Percentiles rank a stretch among this genome's conserved stretches.
Evolutionary conservation across 1,139 yeast species (phyloP).

Genomic region (Hemisphaericaspora xylofermentans): DNA sequence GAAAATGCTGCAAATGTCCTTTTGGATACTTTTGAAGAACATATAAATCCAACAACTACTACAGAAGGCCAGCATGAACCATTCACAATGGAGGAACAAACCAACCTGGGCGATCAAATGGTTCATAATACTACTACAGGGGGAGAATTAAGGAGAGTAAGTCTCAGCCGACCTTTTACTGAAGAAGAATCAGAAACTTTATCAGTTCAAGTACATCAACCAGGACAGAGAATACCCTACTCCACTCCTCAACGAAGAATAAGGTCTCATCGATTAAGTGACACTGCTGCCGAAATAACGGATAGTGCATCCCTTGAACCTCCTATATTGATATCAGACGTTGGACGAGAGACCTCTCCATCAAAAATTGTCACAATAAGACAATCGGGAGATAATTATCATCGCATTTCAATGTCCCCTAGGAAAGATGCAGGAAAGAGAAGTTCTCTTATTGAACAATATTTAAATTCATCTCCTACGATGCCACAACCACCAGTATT

Average conservation of each 20-base stretch:
- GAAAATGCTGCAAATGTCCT: constrained; percentile 76
- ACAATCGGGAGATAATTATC: constrained; percentile 37
- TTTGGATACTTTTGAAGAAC: constrained; percentile 57
- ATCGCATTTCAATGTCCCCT: constrained; percentile 38
- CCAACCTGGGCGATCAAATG: constrained; percentile 2
- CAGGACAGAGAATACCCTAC: constrained; percentile 23
- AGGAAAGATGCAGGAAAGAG: constrained; percentile 27
- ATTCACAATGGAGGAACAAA: constrained; percentile 1
- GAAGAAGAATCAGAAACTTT: constrained; percentile 41
- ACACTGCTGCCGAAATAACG: background rate
- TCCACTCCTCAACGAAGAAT: constrained; percentile 39
- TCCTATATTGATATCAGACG: constrained; percentile 15
- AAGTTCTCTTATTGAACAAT: constrained; percentile 43
- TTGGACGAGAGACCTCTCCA: constrained; percentile 9
- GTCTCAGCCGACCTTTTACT: constrained; percentile 18
- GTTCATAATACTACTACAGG: background rate
- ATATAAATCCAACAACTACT: constrained; percentile 21
- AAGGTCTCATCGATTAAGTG: constrained; percentile 2
- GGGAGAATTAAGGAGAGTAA: constrained; percentile 22
- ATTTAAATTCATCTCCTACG: constrained; percentile 52
- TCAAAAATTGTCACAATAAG: constrained; percentile 18
- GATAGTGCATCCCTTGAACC: constrained; percentile 12
- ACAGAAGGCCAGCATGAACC: constrained; percentile 13
- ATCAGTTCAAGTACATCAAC: constrained; percentile 32
- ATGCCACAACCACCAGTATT: constrained; percentile 48